phyloP scores from a whole-genome alignment of 768 basidiomycete genomes.

The Mycena pura region DNA sequence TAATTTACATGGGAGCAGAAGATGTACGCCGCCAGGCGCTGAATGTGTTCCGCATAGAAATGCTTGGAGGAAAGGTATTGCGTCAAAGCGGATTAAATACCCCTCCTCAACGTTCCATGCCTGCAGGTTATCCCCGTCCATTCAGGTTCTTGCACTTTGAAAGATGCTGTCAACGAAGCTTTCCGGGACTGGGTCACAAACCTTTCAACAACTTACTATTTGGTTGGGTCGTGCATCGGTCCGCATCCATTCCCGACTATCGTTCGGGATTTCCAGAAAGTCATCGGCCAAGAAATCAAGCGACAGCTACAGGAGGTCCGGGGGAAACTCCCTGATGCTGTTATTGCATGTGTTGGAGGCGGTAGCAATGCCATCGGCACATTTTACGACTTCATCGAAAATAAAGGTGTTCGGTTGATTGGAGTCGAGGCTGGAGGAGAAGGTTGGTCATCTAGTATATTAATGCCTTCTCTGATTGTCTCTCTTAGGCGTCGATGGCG shows the following conservation, averaged over 20 bases:
- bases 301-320: conserved; percentile 71
- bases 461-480: not conserved
- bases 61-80: conserved; percentile 89
- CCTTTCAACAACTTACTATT: conserved; percentile 91
- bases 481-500: conserved; percentile 74
- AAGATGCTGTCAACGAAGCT: conserved; percentile 98
- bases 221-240: conserved; percentile 96
- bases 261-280: conserved; percentile 96
- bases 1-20: conserved; percentile 98
- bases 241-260: conserved; percentile 99
- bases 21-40: conserved; percentile 95
- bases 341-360: conserved; percentile 97
- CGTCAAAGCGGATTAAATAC: not conserved
- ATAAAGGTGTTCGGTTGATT: conserved; percentile 83
- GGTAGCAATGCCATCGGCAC: conserved; percentile 98
- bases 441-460: conserved; percentile 54
- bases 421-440: conserved; percentile 99
- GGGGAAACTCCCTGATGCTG: conserved; percentile 90
- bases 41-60: conserved; percentile 97
- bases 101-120: not conserved
- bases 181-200: conserved; percentile 99
- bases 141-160: conserved; percentile 93
- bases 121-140: conserved; percentile 88
- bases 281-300: conserved; percentile 96
- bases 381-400: conserved; percentile 95